Evolutionary conservation across 2,329 filamentous ascomycete genomes (phyloP).

Genomic region (Cadophora luteo-olivacea): DNA sequence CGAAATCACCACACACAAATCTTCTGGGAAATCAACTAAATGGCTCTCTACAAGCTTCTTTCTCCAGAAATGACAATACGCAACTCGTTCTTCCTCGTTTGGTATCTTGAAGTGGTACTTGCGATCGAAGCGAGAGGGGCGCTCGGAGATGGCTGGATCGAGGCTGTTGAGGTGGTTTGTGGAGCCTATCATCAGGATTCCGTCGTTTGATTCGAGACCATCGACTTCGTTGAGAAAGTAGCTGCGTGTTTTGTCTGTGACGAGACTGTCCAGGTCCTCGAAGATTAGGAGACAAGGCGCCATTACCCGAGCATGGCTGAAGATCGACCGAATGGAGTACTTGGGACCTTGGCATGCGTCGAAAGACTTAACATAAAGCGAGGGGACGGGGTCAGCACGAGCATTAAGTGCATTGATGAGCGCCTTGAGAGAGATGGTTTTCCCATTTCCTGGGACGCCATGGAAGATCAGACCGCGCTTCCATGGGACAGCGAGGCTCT

Average conservation of each 20-base stretch:
- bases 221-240: constrained; percentile 80
- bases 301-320: constrained; percentile 63
- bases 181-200: constrained; percentile 72
- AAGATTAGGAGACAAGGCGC: constrained; percentile 76
- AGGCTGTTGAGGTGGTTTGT: constrained; percentile 71
- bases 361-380: constrained; percentile 65
- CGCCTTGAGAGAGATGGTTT: constrained; percentile 75
- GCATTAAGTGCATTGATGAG: constrained; percentile 68
- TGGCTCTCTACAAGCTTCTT: constrained; percentile 60
- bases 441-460: constrained; percentile 71
- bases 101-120: constrained; percentile 71
- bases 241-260: constrained; percentile 63
- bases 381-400: constrained; percentile 59
- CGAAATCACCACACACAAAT: constrained; percentile 62
- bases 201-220: constrained; percentile 71
- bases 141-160: constrained; percentile 70
- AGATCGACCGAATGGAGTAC: constrained; percentile 58
- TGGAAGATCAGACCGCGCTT: constrained; percentile 72
- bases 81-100: constrained; percentile 56
- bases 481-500: constrained; percentile 70
- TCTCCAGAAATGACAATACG: constrained; percentile 69
- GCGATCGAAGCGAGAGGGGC: constrained; percentile 69
- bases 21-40: constrained; percentile 64
- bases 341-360: constrained; percentile 60
- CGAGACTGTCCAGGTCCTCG: constrained; percentile 73